These are phyloP conservation scores for Microbotryomycetes sp. DNA, from an alignment of 1,284 basidiomycete genomes.

Conservation along the genomic window DNA sequence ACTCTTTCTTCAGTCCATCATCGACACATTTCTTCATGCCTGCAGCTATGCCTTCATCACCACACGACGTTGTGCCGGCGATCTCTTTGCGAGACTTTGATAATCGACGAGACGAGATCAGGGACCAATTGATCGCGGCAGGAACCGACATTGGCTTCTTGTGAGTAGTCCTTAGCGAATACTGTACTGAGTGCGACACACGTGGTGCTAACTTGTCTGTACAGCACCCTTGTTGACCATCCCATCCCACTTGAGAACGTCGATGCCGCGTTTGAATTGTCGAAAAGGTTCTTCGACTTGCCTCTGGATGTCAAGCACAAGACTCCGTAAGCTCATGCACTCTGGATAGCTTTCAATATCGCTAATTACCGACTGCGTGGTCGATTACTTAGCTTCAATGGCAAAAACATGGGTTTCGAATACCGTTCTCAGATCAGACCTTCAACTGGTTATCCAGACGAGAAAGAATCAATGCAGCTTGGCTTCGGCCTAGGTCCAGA, in stretches of 20 bases:
- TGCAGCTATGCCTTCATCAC: constrained; percentile 16
- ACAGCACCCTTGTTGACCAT: constrained; percentile 36
- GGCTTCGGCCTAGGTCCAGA: constrained; percentile 26
- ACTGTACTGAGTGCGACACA: not conserved
- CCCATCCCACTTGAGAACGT: constrained; percentile 33
- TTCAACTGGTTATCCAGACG: constrained; percentile 38
- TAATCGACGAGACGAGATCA: constrained; percentile 35
- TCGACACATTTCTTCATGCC: no score
- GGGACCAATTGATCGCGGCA: constrained; percentile 33
- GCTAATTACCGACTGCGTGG: not conserved
- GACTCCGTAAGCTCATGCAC: constrained; percentile 27
- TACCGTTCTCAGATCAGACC: constrained; percentile 37
- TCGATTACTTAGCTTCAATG: constrained; percentile 10
- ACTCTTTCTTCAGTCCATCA: not conserved
- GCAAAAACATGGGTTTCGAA: constrained; percentile 38
- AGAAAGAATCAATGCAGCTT: constrained; percentile 38
- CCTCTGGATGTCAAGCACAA: constrained; percentile 35
- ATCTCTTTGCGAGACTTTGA: constrained; percentile 37
- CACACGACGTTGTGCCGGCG: constrained; percentile 25
- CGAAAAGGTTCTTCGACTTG: constrained; percentile 36
- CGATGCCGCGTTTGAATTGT: constrained; percentile 32
- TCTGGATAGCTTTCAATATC: not conserved
- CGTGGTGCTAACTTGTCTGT: not conserved
- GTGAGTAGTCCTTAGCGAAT: no score
- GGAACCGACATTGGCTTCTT: constrained; percentile 37